Conservation (phyloP, 2,329 filamentous ascomycete species). For the Alternaria viburni region DNA sequence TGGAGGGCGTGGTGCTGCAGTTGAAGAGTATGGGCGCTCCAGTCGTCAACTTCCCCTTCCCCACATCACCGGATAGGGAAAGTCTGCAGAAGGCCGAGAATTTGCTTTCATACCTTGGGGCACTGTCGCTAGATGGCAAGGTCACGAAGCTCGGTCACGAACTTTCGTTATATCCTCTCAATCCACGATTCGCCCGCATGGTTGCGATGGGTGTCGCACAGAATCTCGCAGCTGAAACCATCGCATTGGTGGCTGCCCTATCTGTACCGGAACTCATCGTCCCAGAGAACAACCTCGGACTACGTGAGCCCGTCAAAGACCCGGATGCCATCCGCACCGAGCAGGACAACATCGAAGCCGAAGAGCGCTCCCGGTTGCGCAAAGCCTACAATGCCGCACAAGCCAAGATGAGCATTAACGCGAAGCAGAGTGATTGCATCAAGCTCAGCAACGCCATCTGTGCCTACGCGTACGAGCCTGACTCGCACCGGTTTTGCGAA, state of each 20-base stretch:
- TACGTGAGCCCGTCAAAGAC: constrained; percentile 56
- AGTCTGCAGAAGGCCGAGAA: constrained; percentile 84
- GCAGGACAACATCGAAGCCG: constrained; percentile 74
- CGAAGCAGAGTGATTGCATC: constrained; percentile 80
- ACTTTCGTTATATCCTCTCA: constrained; percentile 87
- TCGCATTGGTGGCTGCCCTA: constrained; percentile 85
- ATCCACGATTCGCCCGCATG: constrained; percentile 89
- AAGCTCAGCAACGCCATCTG: constrained; percentile 89
- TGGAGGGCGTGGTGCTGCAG: constrained; percentile 87
- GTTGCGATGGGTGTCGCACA: constrained; percentile 85
- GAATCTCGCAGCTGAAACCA: constrained; percentile 81
- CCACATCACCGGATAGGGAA: constrained; percentile 80
- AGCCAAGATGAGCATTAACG: constrained; percentile 77
- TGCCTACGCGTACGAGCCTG: constrained; percentile 66
- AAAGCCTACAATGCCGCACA: constrained; percentile 75
- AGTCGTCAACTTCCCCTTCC: constrained; percentile 94
- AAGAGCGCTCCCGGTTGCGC: constrained; percentile 69
- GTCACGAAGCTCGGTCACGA: constrained; percentile 81
- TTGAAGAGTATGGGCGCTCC: constrained; percentile 94
- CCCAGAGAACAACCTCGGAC: constrained; percentile 77
- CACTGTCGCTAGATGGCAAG: constrained; percentile 72
- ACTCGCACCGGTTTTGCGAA: constrained; percentile 74
- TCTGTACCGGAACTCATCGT: constrained; percentile 90
- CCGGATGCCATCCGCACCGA: constrained; percentile 60
- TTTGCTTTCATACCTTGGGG: constrained; percentile 83